These are phyloP conservation scores for Seiridium cupressi DNA, from an alignment of 2,329 filamentous ascomycete species.

Conservation along the genomic window DNA sequence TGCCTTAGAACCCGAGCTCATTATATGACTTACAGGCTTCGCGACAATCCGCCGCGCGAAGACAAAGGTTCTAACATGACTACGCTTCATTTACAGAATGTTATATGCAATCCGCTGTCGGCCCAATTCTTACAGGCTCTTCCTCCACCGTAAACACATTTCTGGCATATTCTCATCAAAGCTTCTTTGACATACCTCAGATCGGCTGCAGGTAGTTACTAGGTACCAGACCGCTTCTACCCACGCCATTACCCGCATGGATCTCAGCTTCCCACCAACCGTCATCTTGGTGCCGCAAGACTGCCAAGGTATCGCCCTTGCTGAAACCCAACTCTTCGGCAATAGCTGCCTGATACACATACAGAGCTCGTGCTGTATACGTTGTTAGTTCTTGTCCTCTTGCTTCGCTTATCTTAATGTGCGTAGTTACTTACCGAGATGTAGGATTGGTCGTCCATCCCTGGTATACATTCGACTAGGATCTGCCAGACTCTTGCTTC, in stretches of 20 bases:
- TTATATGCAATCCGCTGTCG: background rate
- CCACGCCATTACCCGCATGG: conserved; percentile 59
- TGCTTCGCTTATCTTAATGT: background rate
- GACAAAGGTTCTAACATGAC: conserved; percentile 7
- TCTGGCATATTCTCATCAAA: background rate
- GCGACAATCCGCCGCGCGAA: conserved; percentile 5
- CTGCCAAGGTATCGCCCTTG: conserved; percentile 88
- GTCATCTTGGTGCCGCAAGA: conserved; percentile 90
- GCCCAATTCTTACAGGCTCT: conserved; percentile 7
- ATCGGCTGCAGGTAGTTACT: conserved; percentile 65
- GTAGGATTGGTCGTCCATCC: conserved; percentile 83
- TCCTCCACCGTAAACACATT: conserved; percentile 13
- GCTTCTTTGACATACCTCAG: conserved; percentile 22
- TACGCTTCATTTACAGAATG: background rate
- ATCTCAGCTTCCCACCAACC: conserved; percentile 99
- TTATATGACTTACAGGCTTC: conserved; percentile 8
- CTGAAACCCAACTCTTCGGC: conserved; percentile 90
- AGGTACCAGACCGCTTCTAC: conserved; percentile 60
- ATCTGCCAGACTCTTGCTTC: conserved; percentile 87
- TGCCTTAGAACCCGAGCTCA: background rate
- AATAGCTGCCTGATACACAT: conserved; percentile 91
- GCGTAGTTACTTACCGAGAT: conserved; percentile 76
- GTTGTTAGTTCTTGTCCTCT: conserved; percentile 19
- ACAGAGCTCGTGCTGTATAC: conserved; percentile 78
- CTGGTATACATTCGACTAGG: conserved; percentile 76